Conservation (phyloP, 768 basidiomycete species). For the Amanita rimosa region DNA sequence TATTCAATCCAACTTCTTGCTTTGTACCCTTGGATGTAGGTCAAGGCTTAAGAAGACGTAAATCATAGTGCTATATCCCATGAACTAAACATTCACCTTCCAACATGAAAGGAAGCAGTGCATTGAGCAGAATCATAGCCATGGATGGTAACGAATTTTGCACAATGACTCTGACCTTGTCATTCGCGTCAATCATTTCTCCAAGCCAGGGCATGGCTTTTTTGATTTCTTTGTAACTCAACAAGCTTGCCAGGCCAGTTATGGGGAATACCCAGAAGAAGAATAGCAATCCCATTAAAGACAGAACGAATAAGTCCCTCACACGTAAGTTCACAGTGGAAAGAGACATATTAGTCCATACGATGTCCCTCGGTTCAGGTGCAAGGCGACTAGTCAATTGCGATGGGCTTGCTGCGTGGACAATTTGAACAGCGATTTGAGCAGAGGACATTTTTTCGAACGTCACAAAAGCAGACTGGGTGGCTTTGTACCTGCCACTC, state of each 20-base stretch:
- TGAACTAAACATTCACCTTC: slow-evolving; percentile 43
- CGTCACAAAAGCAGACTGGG: slow-evolving; percentile 86
- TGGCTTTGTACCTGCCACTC: slow-evolving; percentile 67
- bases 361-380: slow-evolving; percentile 91
- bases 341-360: slow-evolving; percentile 85
- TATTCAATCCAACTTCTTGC: slow-evolving; percentile 93
- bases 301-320: slow-evolving; percentile 64
- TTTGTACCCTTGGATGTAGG: slow-evolving; percentile 83
- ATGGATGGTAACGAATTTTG: slow-evolving; percentile 92
- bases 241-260: slow-evolving; percentile 70
- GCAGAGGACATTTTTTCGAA: slow-evolving; percentile 94
- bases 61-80: background rate
- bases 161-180: slow-evolving; percentile 73
- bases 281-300: slow-evolving; percentile 59
- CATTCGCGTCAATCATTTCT: slow-evolving; percentile 70
- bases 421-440: slow-evolving; percentile 86
- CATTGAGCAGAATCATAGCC: slow-evolving; percentile 86
- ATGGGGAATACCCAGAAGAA: slow-evolving; percentile 94
- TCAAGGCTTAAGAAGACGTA: slow-evolving; percentile 34
- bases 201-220: slow-evolving; percentile 84
- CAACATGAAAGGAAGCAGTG: slow-evolving; percentile 75
- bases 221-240: slow-evolving; percentile 92
- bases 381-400: slow-evolving; percentile 64
- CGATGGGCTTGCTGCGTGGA: slow-evolving; percentile 59
- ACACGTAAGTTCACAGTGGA: slow-evolving; percentile 44